Evolutionary conservation across 495 filamentous ascomycete species (phyloP), one percentile per base, ranked within the genome.

Genomic region (Hypoxylon fuscum): DNA sequence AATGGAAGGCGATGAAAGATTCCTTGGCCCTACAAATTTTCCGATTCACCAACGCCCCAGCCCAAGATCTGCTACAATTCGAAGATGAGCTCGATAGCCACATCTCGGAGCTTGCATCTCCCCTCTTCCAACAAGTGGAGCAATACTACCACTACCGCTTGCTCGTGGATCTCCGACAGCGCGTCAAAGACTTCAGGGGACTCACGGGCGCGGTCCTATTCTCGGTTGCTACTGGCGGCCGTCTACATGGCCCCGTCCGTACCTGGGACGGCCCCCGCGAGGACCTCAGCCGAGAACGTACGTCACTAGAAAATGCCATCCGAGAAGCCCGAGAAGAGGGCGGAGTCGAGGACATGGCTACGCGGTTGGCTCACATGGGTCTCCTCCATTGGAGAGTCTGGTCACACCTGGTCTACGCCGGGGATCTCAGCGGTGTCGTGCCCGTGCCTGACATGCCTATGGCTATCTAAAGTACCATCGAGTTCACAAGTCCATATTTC

Each of bases 381-480:
- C 81, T 92, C 15, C 74, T 96, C 18, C 92, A 97, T 72, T 97
- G 92, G 92, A 81, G 88, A 45, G 87, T 96, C 2, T 97, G 92
- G 92, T 87, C 85, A 5, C 85, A 86, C 25, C 73, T 91, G 42
- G 83, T 86, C 0, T 96, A 91, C 69, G 65, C 77, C 1, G 68
- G 59, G 6, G 77, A 77, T 17, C 51, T 68, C n/a, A 69, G 74
- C 23, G 62, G 27, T 8, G 40, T 68, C 31, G 35, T 60, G 21
- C 10, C 57, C 9, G 35, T 59, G 40, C 59, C 46, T 34, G 69
- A 72, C 48, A 63, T 72, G 40, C 43, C 66, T 9, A 68, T 65
- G 66, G 50, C 52, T 34, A 71, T 72, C 56, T 72, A 55, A n/a
- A 42, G 35, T 6, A 44, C 44, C 18, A 18, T 58, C 21, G 15